These are phyloP conservation scores for Aureobasidium subglaciale DNA, from an alignment of 2,329 filamentous ascomycete species.

Conservation along the genomic window DNA sequence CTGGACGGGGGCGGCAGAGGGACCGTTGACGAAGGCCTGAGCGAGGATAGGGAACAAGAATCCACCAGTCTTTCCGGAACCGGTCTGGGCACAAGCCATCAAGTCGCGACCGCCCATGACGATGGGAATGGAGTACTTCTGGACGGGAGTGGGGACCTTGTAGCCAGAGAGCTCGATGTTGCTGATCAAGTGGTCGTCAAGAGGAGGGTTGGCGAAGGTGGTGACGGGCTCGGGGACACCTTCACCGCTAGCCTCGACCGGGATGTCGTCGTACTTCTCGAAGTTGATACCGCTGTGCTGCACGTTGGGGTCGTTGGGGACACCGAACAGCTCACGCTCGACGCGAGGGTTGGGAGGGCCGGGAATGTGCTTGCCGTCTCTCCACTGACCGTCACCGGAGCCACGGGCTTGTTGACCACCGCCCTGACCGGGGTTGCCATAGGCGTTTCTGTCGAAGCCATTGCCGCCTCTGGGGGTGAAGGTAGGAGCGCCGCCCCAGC, in stretches of 20 bases:
- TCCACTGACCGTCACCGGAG: conserved; percentile 93
- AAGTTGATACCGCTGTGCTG: conserved; percentile 99
- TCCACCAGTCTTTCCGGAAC: conserved; percentile 99
- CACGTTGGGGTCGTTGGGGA: conserved; percentile 85
- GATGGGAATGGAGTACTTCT: conserved; percentile 99
- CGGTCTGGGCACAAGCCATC: conserved; percentile 99
- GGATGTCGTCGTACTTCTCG: conserved; percentile 99
- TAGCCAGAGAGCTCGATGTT: conserved; percentile 95
- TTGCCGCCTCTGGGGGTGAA: conserved; percentile 46
- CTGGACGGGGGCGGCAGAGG: conserved; percentile 60
- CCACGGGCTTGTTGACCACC: conserved; percentile 58
- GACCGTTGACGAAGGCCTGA: conserved; percentile 89
- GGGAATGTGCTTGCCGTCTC: conserved; percentile 90
- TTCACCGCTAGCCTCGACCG: conserved; percentile 90
- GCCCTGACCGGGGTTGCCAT: conserved; percentile 51
- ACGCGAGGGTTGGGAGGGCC: conserved; percentile 81
- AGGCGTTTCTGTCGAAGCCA: conserved; percentile 57
- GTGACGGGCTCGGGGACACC: conserved; percentile 88
- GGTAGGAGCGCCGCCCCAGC: conserved; percentile 45
- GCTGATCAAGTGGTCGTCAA: conserved; percentile 84
- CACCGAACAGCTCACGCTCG: conserved; percentile 93
- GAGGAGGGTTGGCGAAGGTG: conserved; percentile 85
- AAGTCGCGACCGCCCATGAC: conserved; percentile 96
- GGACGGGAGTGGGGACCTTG: conserved; percentile 91
- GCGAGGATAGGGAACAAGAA: conserved; percentile 98